Base-by-base conservation (phyloP, 352 stramenopile species). In the Globisporangium irregulare region DNA sequence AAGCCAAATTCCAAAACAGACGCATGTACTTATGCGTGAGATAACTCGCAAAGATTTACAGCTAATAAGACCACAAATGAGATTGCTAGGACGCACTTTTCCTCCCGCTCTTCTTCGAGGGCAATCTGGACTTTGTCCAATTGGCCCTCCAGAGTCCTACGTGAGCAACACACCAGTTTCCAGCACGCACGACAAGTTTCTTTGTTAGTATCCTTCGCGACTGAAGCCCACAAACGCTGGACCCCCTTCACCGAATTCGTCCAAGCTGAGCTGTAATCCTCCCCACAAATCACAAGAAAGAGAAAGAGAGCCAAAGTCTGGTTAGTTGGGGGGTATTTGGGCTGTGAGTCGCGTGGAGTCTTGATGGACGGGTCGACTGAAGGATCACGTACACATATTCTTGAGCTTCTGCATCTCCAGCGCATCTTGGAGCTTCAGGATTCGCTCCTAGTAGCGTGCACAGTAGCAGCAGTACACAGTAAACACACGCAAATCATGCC, bases 321-420 rank as follows among this genome's bases (percentile, higher is more conserved):
- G 22, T 27, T 29, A 56, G 50, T 56, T 56, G n/a, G 32, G 20
- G 20, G 8, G 15, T 25, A 54, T 36, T 46, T 20, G 14, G 14
- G 7, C 10, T 18, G 38, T 46, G 38, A 46, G 3, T 46, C 12
- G 12, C 4, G 38, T 46, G 38, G 2, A 29, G 50, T 56, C 24
- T 32, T 32, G 50, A 29, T 12, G 15, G 2, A 29, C 5, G 25
- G 27, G 27, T 41, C 4, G n/a, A 8, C 10, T 22, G 1, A 18
- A 18, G 25, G 15, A 32, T 18, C 7, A 27, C 77, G 55, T 66
- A 91, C 84, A 93, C 12, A 72, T 90, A 64, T 90, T 93, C 73
- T 91, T 93, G 64, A 93, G 81, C 64, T 93, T 91, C 59, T 93
- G 84, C 66, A 91, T 74, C 67, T 90, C 84, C 24, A 93, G 66